Percentiles rank a stretch among this genome's conserved stretches.
These are phyloP conservation scores for Solanum lignicaule DNA, from an alignment of 257 asterid species.

Conservation along the genomic window DNA sequence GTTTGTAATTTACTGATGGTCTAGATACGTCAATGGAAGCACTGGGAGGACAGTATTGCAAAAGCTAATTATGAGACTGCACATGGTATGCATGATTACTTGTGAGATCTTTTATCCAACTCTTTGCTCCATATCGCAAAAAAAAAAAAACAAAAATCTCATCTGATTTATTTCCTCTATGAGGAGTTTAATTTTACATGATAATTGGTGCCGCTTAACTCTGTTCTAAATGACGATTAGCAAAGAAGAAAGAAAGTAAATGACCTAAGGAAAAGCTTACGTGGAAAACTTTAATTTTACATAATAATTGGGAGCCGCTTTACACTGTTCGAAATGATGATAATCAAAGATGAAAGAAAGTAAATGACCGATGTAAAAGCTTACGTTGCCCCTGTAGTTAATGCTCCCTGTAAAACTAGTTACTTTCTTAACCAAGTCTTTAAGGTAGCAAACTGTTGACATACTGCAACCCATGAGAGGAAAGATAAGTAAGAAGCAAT, in stretches of 20 bases:
- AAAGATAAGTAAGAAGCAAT: background rate
- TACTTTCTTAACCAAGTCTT: background rate
- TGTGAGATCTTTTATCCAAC: background rate
- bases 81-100: slow-evolving; percentile 30
- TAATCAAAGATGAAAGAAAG: background rate
- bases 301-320: background rate
- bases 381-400: background rate
- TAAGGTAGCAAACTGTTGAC: background rate
- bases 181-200: background rate
- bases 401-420: background rate
- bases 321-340: background rate
- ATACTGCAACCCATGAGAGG: background rate
- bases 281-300: background rate
- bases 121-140: background rate
- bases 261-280: background rate
- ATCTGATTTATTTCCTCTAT: background rate
- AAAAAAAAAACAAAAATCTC: background rate
- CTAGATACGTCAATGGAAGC: slow-evolving; percentile 94
- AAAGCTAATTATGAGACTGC: slow-evolving; percentile 38
- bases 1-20: slow-evolving; percentile 3
- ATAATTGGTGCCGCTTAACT: background rate
- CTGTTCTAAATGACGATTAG: background rate
- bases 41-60: slow-evolving; percentile 77
- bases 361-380: background rate
- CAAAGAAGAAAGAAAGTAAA: background rate